A percentile compares a stretch with the other conserved stretches of the same genome.
These are phyloP conservation scores for Silene uniflora DNA, from an alignment of 148 eudicot species.

Conservation along the genomic window DNA sequence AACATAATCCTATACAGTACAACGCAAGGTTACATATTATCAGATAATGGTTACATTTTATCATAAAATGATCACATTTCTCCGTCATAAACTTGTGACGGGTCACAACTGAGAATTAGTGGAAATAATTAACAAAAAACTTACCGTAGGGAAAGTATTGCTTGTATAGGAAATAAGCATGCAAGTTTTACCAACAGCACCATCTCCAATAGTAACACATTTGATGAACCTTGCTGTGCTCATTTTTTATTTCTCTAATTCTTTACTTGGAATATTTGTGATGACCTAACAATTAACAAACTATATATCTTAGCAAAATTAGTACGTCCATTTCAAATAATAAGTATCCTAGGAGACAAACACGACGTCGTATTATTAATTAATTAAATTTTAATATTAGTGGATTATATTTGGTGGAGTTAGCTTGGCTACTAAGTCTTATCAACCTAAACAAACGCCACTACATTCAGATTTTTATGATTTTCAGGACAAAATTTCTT, in stretches of 20 bases:
- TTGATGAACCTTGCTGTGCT: constrained; percentile 28
- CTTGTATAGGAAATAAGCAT: constrained; percentile 32
- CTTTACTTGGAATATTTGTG: background rate
- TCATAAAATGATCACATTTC: too few species aligned
- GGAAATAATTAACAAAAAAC: background rate
- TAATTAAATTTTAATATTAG: background rate
- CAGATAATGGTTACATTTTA: too few species aligned
- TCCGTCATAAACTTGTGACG: too few species aligned
- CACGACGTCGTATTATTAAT: background rate
- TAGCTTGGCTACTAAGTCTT: constrained; percentile 17
- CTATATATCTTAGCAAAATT: background rate
- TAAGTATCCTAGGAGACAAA: background rate
- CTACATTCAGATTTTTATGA: background rate
- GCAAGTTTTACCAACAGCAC: constrained; percentile 36
- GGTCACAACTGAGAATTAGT: too few species aligned
- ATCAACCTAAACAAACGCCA: constrained; percentile 30
- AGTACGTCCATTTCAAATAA: constrained; percentile 3
- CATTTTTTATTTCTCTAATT: constrained; percentile 4
- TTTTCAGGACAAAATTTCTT: background rate
- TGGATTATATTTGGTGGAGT: constrained; percentile 17
- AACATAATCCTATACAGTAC: constrained; percentile 45
- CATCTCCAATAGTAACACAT: constrained; percentile 37
- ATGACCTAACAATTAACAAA: background rate
- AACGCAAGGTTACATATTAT: background rate
- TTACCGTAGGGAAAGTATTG: constrained; percentile 34